Evolutionary conservation across 352 stramenopile species (phyloP).

Genomic region (Thraustochytrium sp.): DNA sequence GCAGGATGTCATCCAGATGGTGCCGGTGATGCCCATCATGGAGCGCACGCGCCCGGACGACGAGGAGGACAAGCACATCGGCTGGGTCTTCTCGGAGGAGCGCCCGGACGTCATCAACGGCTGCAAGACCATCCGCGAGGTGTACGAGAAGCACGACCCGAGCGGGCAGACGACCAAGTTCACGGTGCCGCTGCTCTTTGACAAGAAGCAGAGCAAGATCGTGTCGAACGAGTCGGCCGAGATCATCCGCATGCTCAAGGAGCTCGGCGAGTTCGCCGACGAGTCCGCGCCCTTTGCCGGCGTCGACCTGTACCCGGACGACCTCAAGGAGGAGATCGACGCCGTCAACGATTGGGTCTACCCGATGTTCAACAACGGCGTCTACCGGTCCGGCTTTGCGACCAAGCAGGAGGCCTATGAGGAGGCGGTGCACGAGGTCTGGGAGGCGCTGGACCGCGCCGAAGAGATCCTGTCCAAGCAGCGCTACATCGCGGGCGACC

Average conservation of each 20-base stretch:
- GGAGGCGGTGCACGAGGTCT: conserved; percentile 71
- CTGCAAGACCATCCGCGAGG: conserved; percentile 66
- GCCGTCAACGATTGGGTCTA: conserved; percentile 83
- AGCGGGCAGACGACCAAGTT: conserved; percentile 47
- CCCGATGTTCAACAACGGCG: conserved; percentile 78
- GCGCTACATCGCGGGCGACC: conserved; percentile 62
- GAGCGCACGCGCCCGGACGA: conserved; percentile 63
- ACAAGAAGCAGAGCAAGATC: conserved; percentile 84
- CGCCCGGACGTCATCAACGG: conserved; percentile 60
- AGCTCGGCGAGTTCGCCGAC: conserved; percentile 73
- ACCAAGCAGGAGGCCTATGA: conserved; percentile 62
- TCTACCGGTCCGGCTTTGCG: conserved; percentile 70
- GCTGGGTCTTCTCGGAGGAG: conserved; percentile 67
- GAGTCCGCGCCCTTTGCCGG: conserved; percentile 53
- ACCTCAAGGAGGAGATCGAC: conserved; percentile 68
- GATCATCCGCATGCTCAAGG: conserved; percentile 86
- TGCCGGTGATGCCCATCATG: conserved; percentile 72
- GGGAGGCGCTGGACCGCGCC: too few relatives aligned
- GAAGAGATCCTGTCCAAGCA: conserved; percentile 65
- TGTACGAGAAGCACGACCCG: conserved; percentile 67
- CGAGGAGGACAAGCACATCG: conserved; percentile 64
- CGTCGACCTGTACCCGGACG: conserved; percentile 75
- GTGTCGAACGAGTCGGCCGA: conserved; percentile 92
- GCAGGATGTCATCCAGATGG: conserved; percentile 84
- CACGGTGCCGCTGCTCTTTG: conserved; percentile 84